These are phyloP conservation scores for Nymphaea thermarum DNA, from an alignment of 164 flowering plant genomes.

Conservation along the genomic window DNA sequence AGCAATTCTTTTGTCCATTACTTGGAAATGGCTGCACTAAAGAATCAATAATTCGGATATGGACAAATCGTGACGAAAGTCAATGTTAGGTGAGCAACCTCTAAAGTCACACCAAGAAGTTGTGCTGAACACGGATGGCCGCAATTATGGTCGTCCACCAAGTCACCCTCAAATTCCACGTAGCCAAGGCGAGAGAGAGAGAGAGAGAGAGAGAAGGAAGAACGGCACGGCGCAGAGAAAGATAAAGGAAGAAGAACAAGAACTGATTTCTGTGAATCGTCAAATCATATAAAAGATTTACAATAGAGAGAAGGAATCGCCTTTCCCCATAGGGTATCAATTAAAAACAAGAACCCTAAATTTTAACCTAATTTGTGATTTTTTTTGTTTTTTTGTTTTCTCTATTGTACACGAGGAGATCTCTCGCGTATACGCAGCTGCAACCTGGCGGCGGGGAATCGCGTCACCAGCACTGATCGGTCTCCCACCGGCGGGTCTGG, in stretches of 20 bases:
- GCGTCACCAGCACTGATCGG: constrained; percentile 74
- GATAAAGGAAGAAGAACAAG: no score
- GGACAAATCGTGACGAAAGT: no score
- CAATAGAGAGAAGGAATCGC: neutral
- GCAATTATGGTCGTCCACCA: no score
- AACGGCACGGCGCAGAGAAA: no score
- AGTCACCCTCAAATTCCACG: no score
- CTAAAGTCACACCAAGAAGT: no score
- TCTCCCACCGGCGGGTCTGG: constrained; percentile 59
- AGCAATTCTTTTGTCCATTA: no score
- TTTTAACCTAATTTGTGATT: neutral
- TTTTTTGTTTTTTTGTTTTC: neutral
- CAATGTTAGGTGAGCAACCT: no score
- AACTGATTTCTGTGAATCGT: neutral
- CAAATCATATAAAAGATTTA: neutral
- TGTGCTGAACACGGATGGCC: no score
- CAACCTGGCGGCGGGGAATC: neutral
- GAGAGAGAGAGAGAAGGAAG: neutral
- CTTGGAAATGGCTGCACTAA: no score
- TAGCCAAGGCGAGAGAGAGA: neutral
- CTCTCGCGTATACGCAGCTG: neutral
- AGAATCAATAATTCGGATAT: no score
- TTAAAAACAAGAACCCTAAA: neutral
- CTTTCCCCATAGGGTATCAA: constrained; percentile 1
- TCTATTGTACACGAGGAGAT: neutral